These are phyloP conservation scores for Melampsora americana DNA, from an alignment of 1,284 basidiomycete species.

Conservation along the genomic window DNA sequence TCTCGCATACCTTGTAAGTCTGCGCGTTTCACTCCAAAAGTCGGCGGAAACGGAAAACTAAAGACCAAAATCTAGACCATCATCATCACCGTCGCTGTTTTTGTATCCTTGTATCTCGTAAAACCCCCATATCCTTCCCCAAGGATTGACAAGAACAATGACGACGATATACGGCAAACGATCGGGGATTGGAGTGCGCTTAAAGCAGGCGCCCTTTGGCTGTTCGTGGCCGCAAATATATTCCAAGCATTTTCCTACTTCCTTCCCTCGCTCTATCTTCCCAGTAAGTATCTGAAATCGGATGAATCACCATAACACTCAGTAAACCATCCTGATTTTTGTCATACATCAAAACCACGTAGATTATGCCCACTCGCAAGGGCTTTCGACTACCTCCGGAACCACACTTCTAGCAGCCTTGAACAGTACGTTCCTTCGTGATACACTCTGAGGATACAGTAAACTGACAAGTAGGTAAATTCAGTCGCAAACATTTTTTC, in stretches of 20 bases:
- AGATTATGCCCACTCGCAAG: not conserved
- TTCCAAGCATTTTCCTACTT: conserved; percentile 34
- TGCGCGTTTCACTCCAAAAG: not conserved
- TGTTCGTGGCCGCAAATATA: conserved; percentile 32
- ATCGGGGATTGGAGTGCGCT: conserved; percentile 30
- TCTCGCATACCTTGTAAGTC: conserved; percentile 14
- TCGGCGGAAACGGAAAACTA: not conserved
- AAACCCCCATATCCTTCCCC: not conserved
- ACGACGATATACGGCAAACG: not conserved
- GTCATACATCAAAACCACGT: too few species aligned
- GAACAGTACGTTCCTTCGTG: not conserved
- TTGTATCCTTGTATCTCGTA: not conserved
- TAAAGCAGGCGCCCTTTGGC: conserved; percentile 29
- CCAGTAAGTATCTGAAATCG: conserved; percentile 32
- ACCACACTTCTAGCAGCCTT: conserved; percentile 5
- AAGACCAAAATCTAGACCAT: not conserved
- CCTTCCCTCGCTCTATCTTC: conserved; percentile 42
- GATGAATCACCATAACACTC: too few species aligned
- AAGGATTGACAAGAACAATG: too few species aligned
- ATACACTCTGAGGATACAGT: not conserved
- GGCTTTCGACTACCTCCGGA: not conserved
- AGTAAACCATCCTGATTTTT: too few species aligned
- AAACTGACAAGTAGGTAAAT: not conserved
- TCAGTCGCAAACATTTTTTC: conserved; percentile 6
- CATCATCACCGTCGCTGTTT: not conserved